Evolutionary conservation across 2,329 filamentous ascomycete genomes (phyloP), one percentile per base, ranked within the genome.

Genomic region (Trichophyton simii): DNA sequence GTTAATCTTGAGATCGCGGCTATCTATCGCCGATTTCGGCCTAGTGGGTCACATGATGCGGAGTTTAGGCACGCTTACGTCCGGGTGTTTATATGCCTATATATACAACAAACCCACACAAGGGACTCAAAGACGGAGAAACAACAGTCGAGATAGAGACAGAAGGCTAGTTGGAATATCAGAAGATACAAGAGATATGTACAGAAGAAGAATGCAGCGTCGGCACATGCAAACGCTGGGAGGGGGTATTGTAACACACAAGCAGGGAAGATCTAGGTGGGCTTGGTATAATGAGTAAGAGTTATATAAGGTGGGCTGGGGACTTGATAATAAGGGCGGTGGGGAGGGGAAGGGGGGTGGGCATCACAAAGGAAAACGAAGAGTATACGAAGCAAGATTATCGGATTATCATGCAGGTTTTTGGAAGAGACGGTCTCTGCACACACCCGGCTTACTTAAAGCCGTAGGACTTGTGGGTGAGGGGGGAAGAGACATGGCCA

Each of bases 381-480:
- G 34, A 38, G 34, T 38, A 38, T 38, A 15, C 18, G 41, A 55
- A 36, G 31, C 18, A 36, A 55, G 50, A 28, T n/a, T 34, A 36
- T 55, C 18, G 11, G 13, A 7, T 9, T 18, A 18, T 36, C 50
- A 18, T n/a, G 50, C 1, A 18, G 20, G 9, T 11, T n/a, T 7
- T 22, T 48, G 13, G 50, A 25, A 31, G 6, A 6, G 50, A 8
- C 11, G 28, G 15, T 7, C 6, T 44, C 6, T n/a, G 15, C 3
- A 15, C 4, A 15, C 4, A 15, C 41, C 15, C 15, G 41, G 41
- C 13, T 11, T 44, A 44, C 7, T 44, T 44, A 15, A 58, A 65
- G 57, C 67, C 63, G 58, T 63, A 64, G 3, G 65, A 65, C 60
- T 70, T 70, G 57, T 68, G 68, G 22, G 66, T 68, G 52, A 70